Evolutionary conservation across 2,329 filamentous ascomycete species (phyloP).

Genomic region (Balansia obtecta): DNA sequence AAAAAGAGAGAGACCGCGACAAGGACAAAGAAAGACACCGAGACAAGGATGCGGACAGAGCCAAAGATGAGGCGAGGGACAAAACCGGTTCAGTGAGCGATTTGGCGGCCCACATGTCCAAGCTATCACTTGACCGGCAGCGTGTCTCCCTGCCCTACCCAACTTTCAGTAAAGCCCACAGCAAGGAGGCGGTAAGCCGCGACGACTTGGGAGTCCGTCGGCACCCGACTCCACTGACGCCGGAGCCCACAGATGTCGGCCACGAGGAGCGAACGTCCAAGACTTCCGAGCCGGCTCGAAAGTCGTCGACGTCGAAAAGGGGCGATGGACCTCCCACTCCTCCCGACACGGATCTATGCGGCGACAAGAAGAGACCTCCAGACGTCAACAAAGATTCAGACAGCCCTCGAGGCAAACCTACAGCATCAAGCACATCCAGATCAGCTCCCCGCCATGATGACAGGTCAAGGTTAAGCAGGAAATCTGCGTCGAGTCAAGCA

Average conservation of each 20-base stretch:
- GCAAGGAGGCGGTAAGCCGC: conserved; percentile 68
- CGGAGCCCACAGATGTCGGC: conserved; percentile 59
- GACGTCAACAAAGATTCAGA: conserved; percentile 17
- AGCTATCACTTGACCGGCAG: conserved; percentile 26
- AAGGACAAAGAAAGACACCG: conserved; percentile 22
- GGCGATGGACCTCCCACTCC: conserved; percentile 46
- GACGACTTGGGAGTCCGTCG: conserved; percentile 31
- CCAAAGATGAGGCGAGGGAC: conserved; percentile 18
- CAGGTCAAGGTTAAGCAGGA: conserved; percentile 38
- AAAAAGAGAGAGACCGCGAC: conserved; percentile 18
- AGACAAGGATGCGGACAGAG: conserved; percentile 20
- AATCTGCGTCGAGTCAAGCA: conserved; percentile 46
- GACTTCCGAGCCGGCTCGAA: conserved; percentile 30
- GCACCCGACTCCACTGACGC: conserved; percentile 42
- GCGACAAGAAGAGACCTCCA: conserved; percentile 25
- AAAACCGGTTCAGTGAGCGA: conserved; percentile 31
- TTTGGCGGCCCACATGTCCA: conserved; percentile 34
- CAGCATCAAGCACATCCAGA: conserved; percentile 29
- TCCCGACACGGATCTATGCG: conserved; percentile 49
- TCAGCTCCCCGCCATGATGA: conserved; percentile 35
- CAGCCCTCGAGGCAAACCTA: conserved; percentile 28
- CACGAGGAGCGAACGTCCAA: conserved; percentile 28
- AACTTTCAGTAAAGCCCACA: conserved; percentile 78
- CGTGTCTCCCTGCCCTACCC: conserved; percentile 59
- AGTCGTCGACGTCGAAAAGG: conserved; percentile 26